Evolutionary conservation across 2,329 filamentous ascomycete genomes (phyloP).

Genomic region (Xylaria hypoxylon): DNA sequence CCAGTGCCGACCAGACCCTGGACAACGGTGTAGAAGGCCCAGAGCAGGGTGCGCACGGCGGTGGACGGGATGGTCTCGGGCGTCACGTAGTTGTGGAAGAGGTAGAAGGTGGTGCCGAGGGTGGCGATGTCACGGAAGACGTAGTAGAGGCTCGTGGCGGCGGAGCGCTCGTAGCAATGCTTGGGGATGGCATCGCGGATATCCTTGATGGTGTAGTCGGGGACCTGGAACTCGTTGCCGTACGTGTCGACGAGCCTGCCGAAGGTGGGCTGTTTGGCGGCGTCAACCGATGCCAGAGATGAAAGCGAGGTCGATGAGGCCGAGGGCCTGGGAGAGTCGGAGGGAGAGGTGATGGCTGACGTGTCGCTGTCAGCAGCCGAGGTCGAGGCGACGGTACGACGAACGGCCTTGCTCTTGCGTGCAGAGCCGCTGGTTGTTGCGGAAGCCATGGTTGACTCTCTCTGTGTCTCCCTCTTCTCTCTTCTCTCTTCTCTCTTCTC

Average conservation of each 20-base stretch:
- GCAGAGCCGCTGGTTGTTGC: constrained; percentile 57
- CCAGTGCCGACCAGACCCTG: constrained; percentile 96
- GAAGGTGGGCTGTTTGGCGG: constrained; percentile 54
- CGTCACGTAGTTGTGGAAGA: constrained; percentile 91
- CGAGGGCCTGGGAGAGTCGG: constrained; percentile 69
- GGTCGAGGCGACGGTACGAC: constrained; percentile 60
- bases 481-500: not conserved
- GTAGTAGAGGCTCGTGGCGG: constrained; percentile 78
- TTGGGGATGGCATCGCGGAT: constrained; percentile 96
- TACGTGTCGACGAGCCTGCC: constrained; percentile 88
- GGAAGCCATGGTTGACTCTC: constrained; percentile 57
- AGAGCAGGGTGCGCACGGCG: constrained; percentile 72
- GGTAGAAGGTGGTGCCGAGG: constrained; percentile 81
- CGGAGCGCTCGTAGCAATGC: constrained; percentile 95
- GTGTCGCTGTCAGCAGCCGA: constrained; percentile 59
- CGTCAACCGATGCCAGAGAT: constrained; percentile 79
- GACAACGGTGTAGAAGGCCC: constrained; percentile 76
- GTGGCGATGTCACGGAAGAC: constrained; percentile 83
- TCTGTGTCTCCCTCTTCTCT: not conserved
- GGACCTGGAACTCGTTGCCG: constrained; percentile 92
- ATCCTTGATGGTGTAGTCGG: constrained; percentile 97
- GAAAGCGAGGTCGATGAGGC: constrained; percentile 93
- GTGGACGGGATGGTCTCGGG: constrained; percentile 82
- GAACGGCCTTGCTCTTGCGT: constrained; percentile 59
- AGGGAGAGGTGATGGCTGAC: constrained; percentile 67